Percentiles rank a stretch among this genome's conserved stretches.
These are phyloP conservation scores for Amauroascus niger DNA, from an alignment of 2,329 filamentous ascomycete genomes.

Conservation along the genomic window DNA sequence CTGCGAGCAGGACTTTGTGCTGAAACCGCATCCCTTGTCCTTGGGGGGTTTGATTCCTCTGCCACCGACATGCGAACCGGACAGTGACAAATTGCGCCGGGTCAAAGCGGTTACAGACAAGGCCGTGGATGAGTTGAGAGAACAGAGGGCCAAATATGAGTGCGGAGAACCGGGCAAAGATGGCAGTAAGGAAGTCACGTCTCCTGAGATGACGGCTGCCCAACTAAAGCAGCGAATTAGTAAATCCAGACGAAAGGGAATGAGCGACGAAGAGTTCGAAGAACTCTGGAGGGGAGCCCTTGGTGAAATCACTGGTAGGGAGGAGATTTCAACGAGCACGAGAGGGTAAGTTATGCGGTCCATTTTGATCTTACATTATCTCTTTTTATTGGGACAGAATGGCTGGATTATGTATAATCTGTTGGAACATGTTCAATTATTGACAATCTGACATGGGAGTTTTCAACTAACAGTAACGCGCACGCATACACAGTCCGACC, in stretches of 20 bases:
- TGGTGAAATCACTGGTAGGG: conserved; percentile 44
- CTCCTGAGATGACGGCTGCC: conserved; percentile 56
- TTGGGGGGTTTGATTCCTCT: conserved; percentile 72
- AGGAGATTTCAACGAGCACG: conserved; percentile 49
- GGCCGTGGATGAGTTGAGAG: conserved; percentile 74
- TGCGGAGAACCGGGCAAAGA: conserved; percentile 64
- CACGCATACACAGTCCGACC: conserved; percentile 59
- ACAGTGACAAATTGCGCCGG: conserved; percentile 80
- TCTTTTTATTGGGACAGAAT: conserved; percentile 3
- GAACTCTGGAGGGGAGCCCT: conserved; percentile 55
- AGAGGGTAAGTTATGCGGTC: conserved; percentile 45
- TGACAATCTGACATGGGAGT: conserved; percentile 6
- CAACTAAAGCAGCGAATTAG: conserved; percentile 69
- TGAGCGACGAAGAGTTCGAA: conserved; percentile 83
- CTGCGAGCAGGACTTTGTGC: conserved; percentile 80
- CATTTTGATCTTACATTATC: conserved; percentile 18
- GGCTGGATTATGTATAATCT: conserved; percentile 13
- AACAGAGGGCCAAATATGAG: conserved; percentile 79
- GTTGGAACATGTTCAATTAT: conserved; percentile 19
- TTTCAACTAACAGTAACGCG: conserved; percentile 73
- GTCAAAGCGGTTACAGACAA: conserved; percentile 81
- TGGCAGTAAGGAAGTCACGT: conserved; percentile 49
- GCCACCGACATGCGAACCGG: conserved; percentile 84
- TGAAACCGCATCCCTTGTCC: conserved; percentile 73
- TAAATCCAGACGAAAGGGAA: conserved; percentile 67